Conservation (phyloP, 768 basidiomycete genomes). For the Nidularia pulvinata region DNA sequence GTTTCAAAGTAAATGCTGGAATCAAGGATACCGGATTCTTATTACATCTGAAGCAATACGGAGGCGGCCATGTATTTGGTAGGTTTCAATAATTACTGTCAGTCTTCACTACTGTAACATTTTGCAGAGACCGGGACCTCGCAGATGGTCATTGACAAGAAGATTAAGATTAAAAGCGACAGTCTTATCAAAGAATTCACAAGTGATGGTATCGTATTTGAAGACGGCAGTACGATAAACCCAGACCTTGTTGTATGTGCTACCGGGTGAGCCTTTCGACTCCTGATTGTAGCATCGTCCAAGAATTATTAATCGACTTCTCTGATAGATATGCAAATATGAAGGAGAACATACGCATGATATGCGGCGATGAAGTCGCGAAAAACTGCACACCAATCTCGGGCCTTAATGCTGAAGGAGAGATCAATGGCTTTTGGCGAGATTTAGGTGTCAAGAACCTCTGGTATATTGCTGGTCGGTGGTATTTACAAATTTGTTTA, state of each 20-base stretch:
- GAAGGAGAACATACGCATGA: conserved; percentile 26
- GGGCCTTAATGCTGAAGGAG: conserved; percentile 69
- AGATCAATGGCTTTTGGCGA: conserved; percentile 48
- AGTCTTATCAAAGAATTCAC: conserved; percentile 44
- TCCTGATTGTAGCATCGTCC: too few species aligned
- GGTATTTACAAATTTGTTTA: too few species aligned
- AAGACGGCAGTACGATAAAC: conserved; percentile 40
- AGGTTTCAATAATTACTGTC: too few species aligned
- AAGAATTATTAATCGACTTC: neutral
- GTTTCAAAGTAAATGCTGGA: conserved; percentile 57
- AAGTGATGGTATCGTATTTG: conserved; percentile 40
- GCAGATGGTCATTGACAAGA: conserved; percentile 62
- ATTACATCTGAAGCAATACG: conserved; percentile 10
- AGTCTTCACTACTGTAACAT: too few species aligned
- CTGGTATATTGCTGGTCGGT: conserved; percentile 57
- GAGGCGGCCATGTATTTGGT: too few species aligned
- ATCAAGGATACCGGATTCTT: conserved; percentile 50
- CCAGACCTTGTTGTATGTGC: conserved; percentile 61
- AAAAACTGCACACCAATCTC: conserved; percentile 52
- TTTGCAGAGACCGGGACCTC: conserved; percentile 53
- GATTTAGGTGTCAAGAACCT: conserved; percentile 50
- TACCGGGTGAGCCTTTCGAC: conserved; percentile 39
- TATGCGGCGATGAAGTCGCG: conserved; percentile 47
- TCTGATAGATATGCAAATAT: conserved; percentile 44
- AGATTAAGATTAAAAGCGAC: conserved; percentile 72